A percentile compares a stretch with the other conserved stretches of the same genome.
Conservation (phyloP, 805 yeast genomes). For the Nakazawaea anatomiae region DNA sequence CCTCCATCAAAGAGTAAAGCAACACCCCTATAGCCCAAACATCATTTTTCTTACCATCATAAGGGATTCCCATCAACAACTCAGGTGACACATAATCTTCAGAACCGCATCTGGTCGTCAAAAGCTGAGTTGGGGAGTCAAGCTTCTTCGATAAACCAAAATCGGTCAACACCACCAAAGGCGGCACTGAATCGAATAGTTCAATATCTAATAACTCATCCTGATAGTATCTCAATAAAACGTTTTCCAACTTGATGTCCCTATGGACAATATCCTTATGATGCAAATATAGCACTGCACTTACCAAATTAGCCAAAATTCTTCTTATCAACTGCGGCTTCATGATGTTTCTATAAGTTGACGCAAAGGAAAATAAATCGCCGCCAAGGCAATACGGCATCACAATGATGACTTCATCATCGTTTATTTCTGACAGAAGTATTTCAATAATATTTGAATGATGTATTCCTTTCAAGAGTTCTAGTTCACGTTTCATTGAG, state of each 20-base stretch:
- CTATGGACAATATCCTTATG: conserved; percentile 69
- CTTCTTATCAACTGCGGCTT: conserved; percentile 47
- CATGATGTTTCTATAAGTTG: conserved; percentile 35
- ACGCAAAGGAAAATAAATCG: conserved; percentile 65
- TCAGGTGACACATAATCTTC: conserved; percentile 97
- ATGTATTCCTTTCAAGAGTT: conserved; percentile 45
- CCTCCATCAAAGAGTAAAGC: conserved; percentile 78
- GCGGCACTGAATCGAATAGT: conserved; percentile 15
- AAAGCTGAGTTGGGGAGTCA: conserved; percentile 50
- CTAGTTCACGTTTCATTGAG: conserved; percentile 68
- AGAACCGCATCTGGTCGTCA: conserved; percentile 90
- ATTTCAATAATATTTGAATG: conserved; percentile 72
- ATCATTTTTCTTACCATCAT: conserved; percentile 88
- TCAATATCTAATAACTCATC: conserved; percentile 23
- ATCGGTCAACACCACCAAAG: conserved; percentile 67
- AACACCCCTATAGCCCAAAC: conserved; percentile 94
- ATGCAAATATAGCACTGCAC: conserved; percentile 73
- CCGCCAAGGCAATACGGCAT: conserved; percentile 83
- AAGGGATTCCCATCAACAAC: conserved; percentile 79
- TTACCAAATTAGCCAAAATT: conserved; percentile 62
- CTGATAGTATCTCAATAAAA: conserved; percentile 38
- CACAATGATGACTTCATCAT: conserved; percentile 38
- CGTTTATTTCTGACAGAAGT: conserved; percentile 39
- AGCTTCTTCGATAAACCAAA: conserved; percentile 81
- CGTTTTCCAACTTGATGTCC: conserved; percentile 86